These are phyloP conservation scores for Ambrosia artemisiifolia DNA, from an alignment of 129 eudicot genomes.

Conservation along the genomic window DNA sequence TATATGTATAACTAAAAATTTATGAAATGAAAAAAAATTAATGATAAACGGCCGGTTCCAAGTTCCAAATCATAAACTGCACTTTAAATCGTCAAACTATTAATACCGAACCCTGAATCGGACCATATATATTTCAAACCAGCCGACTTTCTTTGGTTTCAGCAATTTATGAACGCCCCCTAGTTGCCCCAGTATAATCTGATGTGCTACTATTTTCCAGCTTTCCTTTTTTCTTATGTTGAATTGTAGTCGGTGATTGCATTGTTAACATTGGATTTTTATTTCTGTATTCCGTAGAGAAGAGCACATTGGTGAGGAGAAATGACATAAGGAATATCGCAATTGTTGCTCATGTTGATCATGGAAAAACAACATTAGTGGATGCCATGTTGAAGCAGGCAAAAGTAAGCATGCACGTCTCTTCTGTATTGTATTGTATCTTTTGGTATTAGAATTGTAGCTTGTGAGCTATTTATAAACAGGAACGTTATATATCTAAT, in stretches of 20 bases:
- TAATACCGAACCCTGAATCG: too few species aligned
- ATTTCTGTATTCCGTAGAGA: constrained; percentile 36
- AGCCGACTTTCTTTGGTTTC: too few species aligned
- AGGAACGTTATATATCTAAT: not conserved
- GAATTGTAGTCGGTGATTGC: not conserved
- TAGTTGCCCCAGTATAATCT: not conserved
- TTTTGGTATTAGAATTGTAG: constrained; percentile 5
- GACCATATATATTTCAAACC: too few species aligned
- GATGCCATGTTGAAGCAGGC: constrained; percentile 97
- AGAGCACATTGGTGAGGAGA: constrained; percentile 65
- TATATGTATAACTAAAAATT: too few species aligned
- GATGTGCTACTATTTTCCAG: not conserved
- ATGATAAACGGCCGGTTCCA: too few species aligned
- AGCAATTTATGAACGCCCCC: too few species aligned
- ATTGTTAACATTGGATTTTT: not conserved
- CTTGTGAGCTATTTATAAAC: not conserved
- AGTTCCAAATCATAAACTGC: too few species aligned
- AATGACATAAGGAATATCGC: constrained; percentile 89
- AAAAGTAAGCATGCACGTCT: constrained; percentile 44
- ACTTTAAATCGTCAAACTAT: too few species aligned
- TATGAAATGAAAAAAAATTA: too few species aligned
- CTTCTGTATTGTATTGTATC: constrained; percentile 1
- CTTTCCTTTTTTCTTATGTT: not conserved
- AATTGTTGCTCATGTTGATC: constrained; percentile 99
- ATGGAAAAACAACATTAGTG: constrained; percentile 96